Base-by-base conservation (phyloP, 2,329 filamentous ascomycete genomes). In the Coccinonectria pachysandricola region DNA sequence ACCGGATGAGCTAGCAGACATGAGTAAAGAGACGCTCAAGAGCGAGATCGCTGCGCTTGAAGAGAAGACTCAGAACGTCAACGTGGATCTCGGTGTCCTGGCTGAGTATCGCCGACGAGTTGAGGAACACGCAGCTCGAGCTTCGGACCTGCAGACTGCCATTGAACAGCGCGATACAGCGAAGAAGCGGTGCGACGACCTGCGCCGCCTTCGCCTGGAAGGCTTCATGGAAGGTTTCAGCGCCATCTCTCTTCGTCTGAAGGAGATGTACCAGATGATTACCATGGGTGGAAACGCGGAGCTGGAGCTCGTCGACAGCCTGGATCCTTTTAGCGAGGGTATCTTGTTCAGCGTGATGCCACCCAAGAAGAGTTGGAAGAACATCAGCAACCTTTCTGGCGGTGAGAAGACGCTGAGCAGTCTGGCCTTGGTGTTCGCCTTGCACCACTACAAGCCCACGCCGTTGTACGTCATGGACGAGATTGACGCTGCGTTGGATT, bases 181-280 rank as follows among this genome's bases (percentile, higher is more conserved):
- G 40, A 98, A 96, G 69, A 83, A 84, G 51, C 80, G 86, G 7
- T 86, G 87, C 43, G 88, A 96, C 47, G 86, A 95, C 40, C 75
- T 98, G 27, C 82, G 91, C 8, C 81, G 85, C 9, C 66, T 94
- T 25, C 83, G 91, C 15, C 67, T 96, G 6, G 88, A 95, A 45
- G 88, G 91, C 18, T 98, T 98, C 69, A 96, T 96, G 87, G 85
- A 92, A 51, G 91, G 92, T 19, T 96, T 98, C 62, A 80, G 79
- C 47, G 80, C 75, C 36, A 98, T 98, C 55, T 96, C 88, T 2
- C 67, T 95, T 13, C 81, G 88, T 1, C 68, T 98, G 23, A 98
- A 98, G 64, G 91, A 98, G 51, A 98, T 98, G 91, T 98, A 98
- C 60, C 91, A 98, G 54, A 95, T 98, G 87, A 98, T 98, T 53